phyloP scores from a whole-genome alignment of 1,284 basidiomycete species.

The Leccinum ponderosum region DNA sequence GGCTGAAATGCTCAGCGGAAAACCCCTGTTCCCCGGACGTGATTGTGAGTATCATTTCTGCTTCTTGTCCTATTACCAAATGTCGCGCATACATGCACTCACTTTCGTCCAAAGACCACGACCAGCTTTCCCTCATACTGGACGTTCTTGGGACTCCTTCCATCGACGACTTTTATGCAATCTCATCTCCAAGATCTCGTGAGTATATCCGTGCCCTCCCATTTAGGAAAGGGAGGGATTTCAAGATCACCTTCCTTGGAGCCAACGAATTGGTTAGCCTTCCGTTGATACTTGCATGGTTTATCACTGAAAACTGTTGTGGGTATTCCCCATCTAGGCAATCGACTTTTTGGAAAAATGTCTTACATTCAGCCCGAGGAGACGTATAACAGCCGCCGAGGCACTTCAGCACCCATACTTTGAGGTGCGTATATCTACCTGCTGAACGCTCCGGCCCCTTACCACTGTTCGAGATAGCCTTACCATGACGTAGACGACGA shows the following conservation, averaged over 20 bases:
- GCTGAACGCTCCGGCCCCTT: neutral
- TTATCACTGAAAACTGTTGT: neutral
- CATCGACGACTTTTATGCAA: slow-evolving; percentile 91
- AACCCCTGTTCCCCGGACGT: slow-evolving; percentile 88
- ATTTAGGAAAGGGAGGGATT: slow-evolving; percentile 85
- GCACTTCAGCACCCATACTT: slow-evolving; percentile 94
- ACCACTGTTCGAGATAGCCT: slow-evolving; percentile 46
- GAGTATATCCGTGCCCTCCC: slow-evolving; percentile 94
- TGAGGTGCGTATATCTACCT: slow-evolving; percentile 46
- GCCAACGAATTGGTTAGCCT: slow-evolving; percentile 72
- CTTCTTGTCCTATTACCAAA: neutral
- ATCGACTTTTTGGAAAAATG: slow-evolving; percentile 90
- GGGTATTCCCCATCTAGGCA: slow-evolving; percentile 43
- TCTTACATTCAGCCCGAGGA: slow-evolving; percentile 90
- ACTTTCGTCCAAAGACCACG: slow-evolving; percentile 56
- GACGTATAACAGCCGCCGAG: slow-evolving; percentile 88
- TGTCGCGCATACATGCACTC: neutral
- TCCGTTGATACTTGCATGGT: neutral
- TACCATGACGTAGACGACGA: slow-evolving; percentile 92
- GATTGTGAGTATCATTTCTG: slow-evolving; percentile 53
- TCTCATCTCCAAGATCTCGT: slow-evolving; percentile 81
- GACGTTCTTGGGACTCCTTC: slow-evolving; percentile 90
- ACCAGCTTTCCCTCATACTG: slow-evolving; percentile 85
- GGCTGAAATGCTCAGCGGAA: slow-evolving; percentile 91
- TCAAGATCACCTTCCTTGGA: slow-evolving; percentile 73